Percentiles rank a stretch among this genome's conserved stretches.
phyloP scores from a whole-genome alignment of 2,329 filamentous ascomycete genomes.

The Aspergillus ibericus region DNA sequence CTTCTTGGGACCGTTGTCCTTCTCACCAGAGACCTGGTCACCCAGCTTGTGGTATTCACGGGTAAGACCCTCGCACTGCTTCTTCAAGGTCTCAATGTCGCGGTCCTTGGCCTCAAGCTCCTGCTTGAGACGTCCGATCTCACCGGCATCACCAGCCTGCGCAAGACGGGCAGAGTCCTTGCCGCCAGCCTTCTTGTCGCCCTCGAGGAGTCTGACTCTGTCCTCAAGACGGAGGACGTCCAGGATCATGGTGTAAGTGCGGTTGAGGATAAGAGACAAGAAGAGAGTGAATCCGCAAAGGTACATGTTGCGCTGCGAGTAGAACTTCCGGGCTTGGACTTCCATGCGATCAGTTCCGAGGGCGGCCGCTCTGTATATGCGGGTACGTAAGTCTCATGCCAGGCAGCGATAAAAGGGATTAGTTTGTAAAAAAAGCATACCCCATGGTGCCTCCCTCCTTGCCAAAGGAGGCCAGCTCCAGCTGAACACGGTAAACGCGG shows the following conservation, averaged over 20 bases:
- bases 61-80: conserved; percentile 81
- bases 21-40: conserved; percentile 69
- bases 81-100: conserved; percentile 85
- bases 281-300: conserved; percentile 99
- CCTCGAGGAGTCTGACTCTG: conserved; percentile 80
- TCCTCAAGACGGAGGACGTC: conserved; percentile 91
- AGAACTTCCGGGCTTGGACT: conserved; percentile 99
- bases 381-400: neutral
- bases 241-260: conserved; percentile 96
- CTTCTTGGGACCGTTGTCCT: conserved; percentile 55
- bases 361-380: conserved; percentile 59
- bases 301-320: conserved; percentile 99
- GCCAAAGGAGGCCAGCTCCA: conserved; percentile 74
- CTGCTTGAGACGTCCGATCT: conserved; percentile 73
- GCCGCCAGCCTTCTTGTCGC: conserved; percentile 57
- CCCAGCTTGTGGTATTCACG: conserved; percentile 83
- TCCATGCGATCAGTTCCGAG: conserved; percentile 95
- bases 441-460: conserved; percentile 58
- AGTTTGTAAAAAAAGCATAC: conserved; percentile 42
- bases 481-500: conserved; percentile 93
- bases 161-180: conserved; percentile 73
- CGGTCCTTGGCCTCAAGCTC: conserved; percentile 71
- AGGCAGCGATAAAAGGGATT: neutral
- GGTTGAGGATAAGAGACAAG: conserved; percentile 95
- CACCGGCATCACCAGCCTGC: conserved; percentile 69